phyloP scores from a whole-genome alignment of 164 flowering plant species.

The Umbilicus rupestris region DNA sequence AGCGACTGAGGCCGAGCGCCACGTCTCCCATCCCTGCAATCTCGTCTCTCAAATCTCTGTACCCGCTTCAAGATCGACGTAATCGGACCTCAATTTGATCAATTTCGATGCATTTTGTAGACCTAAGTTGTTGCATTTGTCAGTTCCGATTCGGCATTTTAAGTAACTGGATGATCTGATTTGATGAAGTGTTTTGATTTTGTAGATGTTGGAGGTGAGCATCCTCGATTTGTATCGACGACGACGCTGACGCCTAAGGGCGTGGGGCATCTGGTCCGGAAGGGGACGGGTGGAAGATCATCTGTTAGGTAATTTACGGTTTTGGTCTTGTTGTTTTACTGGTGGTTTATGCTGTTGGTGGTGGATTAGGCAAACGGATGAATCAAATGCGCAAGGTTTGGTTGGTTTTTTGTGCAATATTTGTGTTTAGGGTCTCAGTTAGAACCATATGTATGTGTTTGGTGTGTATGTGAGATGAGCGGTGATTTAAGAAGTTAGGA shows the following conservation, averaged over 20 bases:
- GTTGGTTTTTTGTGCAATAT: no score
- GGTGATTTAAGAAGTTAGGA: not conserved
- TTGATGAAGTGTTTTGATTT: not conserved
- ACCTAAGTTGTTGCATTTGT: not conserved
- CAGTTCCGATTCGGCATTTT: not conserved
- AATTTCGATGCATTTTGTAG: slow-evolving; percentile 8
- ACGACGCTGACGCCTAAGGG: slow-evolving; percentile 61
- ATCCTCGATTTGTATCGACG: slow-evolving; percentile 49
- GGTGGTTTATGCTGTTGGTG: not conserved
- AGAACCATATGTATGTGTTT: not conserved
- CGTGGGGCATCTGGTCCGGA: slow-evolving; percentile 67
- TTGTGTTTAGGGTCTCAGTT: no score
- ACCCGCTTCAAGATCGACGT: slow-evolving; percentile 32
- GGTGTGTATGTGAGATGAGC: not conserved
- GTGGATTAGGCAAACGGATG: not conserved
- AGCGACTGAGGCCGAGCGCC: slow-evolving; percentile 38
- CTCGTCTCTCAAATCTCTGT: slow-evolving; percentile 33
- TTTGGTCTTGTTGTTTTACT: not conserved
- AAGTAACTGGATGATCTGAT: not conserved
- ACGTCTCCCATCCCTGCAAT: slow-evolving; percentile 22
- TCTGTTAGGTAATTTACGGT: slow-evolving; percentile 66
- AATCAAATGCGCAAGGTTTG: not conserved
- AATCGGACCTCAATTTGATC: slow-evolving; percentile 10
- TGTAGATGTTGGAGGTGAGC: slow-evolving; percentile 56
- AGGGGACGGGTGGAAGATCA: slow-evolving; percentile 99